These are phyloP conservation scores for Talaromyces sp. DNA, from an alignment of 2,329 filamentous ascomycete species.

Conservation along the genomic window DNA sequence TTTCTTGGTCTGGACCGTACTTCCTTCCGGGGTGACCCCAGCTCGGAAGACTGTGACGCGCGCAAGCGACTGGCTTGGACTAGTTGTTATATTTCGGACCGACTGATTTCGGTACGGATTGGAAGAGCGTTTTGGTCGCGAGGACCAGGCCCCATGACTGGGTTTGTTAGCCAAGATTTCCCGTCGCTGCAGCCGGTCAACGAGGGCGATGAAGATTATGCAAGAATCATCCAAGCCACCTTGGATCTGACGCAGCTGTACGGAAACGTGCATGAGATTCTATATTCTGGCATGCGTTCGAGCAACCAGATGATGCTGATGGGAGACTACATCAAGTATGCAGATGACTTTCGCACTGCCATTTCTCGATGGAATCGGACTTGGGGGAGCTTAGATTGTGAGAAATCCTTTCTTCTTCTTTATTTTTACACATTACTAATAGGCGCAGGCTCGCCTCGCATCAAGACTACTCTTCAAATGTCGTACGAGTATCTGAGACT, in stretches of 20 bases:
- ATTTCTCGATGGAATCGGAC: conserved; percentile 67
- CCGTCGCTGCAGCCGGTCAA: conserved; percentile 58
- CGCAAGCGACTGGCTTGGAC: conserved; percentile 67
- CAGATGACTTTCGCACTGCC: conserved; percentile 66
- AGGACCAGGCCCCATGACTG: conserved; percentile 63
- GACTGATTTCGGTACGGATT: conserved; percentile 65
- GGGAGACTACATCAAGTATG: conserved; percentile 69
- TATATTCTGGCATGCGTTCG: conserved; percentile 67
- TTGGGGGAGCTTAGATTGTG: conserved; percentile 63
- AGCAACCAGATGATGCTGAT: conserved; percentile 66
- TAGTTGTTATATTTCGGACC: conserved; percentile 62
- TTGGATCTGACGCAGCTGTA: conserved; percentile 68
- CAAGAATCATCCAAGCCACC: conserved; percentile 65
- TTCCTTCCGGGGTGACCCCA: conserved; percentile 58
- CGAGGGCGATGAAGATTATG: conserved; percentile 62
- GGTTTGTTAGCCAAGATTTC: conserved; percentile 62
- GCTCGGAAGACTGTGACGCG: conserved; percentile 56
- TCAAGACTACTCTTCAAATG: conserved; percentile 64
- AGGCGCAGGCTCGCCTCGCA: conserved; percentile 53
- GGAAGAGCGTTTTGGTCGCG: conserved; percentile 71
- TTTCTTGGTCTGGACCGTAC: conserved; percentile 66
- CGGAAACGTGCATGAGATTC: conserved; percentile 67
- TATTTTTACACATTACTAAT: conserved; percentile 7
- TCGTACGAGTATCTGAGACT: conserved; percentile 69
- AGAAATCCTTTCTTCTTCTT: conserved; percentile 15